These are phyloP conservation scores for Candida pseudofarinosa DNA, from an alignment of 805 yeast genomes.

Conservation along the genomic window DNA sequence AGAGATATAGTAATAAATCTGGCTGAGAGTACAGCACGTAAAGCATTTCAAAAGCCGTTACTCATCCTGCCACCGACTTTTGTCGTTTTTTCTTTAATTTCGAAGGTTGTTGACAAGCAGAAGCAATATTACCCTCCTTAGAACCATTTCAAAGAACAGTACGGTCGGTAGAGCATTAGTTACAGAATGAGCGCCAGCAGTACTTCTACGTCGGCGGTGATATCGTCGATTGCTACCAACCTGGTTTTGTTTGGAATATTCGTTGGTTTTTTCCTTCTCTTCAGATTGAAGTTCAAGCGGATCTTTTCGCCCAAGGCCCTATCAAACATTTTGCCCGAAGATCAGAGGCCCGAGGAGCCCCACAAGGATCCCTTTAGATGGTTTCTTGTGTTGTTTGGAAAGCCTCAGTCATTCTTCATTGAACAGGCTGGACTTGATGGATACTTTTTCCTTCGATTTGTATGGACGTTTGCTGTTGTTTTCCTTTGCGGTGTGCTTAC, in stretches of 20 bases:
- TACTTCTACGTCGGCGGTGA: conserved; percentile 65
- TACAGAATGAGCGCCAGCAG: conserved; percentile 6
- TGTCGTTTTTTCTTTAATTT: no score
- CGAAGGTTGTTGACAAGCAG: no score
- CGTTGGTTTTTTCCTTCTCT: conserved; percentile 54
- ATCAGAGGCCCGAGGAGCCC: conserved; percentile 68
- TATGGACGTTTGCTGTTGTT: conserved; percentile 51
- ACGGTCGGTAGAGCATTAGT: neutral
- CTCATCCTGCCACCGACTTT: no score
- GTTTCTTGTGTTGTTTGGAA: conserved; percentile 59
- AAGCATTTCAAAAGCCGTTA: no score
- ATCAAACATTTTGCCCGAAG: conserved; percentile 53
- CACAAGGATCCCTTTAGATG: conserved; percentile 67
- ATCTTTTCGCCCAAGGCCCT: conserved; percentile 83
- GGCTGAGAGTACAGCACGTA: neutral
- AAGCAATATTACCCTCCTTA: no score
- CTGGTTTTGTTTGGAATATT: conserved; percentile 63
- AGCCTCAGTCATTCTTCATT: conserved; percentile 71
- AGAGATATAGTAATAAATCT: neutral
- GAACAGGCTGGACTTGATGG: conserved; percentile 94
- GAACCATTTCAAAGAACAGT: neutral
- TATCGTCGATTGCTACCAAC: conserved; percentile 68
- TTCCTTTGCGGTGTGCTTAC: conserved; percentile 45
- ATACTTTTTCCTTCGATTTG: conserved; percentile 79
- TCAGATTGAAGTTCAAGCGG: conserved; percentile 64